These are phyloP conservation scores for Gaertneriomyces semiglobifer DNA, from an alignment of 192 early-diverging fungal genomes.

Conservation along the genomic window DNA sequence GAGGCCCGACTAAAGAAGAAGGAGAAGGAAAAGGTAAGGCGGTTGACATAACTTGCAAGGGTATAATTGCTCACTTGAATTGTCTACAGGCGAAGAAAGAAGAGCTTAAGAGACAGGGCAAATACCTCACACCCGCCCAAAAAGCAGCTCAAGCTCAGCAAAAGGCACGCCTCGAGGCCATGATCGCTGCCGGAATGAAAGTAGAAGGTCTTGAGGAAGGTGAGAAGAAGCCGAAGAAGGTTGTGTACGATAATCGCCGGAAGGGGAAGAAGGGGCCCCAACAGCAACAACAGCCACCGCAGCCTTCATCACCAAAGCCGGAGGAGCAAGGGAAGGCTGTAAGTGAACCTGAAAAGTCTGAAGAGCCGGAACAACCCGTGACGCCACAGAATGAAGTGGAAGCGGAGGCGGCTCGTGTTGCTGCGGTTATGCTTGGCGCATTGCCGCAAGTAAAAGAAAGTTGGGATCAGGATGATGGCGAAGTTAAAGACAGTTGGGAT, in stretches of 20 bases:
- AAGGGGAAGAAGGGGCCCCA: constrained; percentile 44
- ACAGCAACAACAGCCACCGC: constrained; percentile 35
- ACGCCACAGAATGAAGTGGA: constrained; percentile 14
- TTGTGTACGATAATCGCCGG: constrained; percentile 75
- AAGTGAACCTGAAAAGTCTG: constrained; percentile 21
- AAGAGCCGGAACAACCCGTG: constrained; percentile 20
- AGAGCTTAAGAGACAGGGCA: constrained; percentile 86
- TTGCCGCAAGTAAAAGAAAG: constrained; percentile 22
- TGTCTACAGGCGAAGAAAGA: constrained; percentile 68
- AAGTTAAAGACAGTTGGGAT: constrained; percentile 61
- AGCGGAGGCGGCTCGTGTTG: constrained; percentile 24
- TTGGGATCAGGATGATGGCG: constrained; percentile 54
- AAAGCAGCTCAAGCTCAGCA: constrained; percentile 74
- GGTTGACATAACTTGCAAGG: neutral
- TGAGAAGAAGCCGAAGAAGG: constrained; percentile 59
- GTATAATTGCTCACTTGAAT: constrained; percentile 1
- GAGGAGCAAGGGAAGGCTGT: constrained; percentile 44
- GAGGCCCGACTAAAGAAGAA: constrained; percentile 73
- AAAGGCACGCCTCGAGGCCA: constrained; percentile 66
- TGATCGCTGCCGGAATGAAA: constrained; percentile 76
- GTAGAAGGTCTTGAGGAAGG: constrained; percentile 58
- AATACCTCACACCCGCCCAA: constrained; percentile 90
- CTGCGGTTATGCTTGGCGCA: constrained; percentile 20
- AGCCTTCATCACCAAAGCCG: constrained; percentile 35
- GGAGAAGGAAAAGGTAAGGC: constrained; percentile 68